phyloP scores from a whole-genome alignment of 225 moss, liverwort and hornwort genomes.

The Thuidium tamariscinum region DNA sequence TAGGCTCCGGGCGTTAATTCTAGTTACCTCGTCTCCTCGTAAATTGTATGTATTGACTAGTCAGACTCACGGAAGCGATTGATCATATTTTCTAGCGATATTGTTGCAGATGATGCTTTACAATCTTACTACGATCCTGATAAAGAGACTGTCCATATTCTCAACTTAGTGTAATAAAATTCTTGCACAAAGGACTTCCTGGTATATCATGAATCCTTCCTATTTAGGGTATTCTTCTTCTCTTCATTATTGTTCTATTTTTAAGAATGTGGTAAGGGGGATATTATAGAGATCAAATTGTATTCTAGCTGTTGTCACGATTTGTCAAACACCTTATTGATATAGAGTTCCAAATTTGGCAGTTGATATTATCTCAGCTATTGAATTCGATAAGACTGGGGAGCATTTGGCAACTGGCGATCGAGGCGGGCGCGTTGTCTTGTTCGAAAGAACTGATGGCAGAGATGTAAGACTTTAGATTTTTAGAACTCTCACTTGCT shows the following conservation, averaged over 20 bases:
- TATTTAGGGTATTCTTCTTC: background rate
- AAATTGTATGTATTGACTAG: background rate
- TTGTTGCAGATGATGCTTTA: background rate
- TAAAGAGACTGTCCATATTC: background rate
- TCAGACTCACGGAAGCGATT: background rate
- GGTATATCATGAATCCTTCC: background rate
- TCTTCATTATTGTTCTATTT: background rate
- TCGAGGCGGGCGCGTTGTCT: slow-evolving; percentile 87
- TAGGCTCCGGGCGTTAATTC: background rate
- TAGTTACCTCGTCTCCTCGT: background rate
- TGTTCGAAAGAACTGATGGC: slow-evolving; percentile 94
- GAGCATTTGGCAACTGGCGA: slow-evolving; percentile 98
- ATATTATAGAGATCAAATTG: background rate
- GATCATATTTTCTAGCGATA: background rate
- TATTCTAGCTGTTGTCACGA: background rate
- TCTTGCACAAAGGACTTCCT: background rate
- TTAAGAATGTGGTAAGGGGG: background rate
- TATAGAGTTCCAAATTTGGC: slow-evolving; percentile 17
- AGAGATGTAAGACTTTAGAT: slow-evolving; percentile 62
- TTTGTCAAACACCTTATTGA: background rate
- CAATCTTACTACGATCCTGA: background rate
- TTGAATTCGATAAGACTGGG: slow-evolving; percentile 92
- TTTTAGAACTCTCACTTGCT: background rate
- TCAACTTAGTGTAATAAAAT: background rate
- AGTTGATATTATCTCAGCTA: slow-evolving; percentile 98